Evolutionary conservation across 1,284 basidiomycete genomes (phyloP), one percentile per base, ranked within the genome.

Genomic region (Trichosporon ovoides): DNA sequence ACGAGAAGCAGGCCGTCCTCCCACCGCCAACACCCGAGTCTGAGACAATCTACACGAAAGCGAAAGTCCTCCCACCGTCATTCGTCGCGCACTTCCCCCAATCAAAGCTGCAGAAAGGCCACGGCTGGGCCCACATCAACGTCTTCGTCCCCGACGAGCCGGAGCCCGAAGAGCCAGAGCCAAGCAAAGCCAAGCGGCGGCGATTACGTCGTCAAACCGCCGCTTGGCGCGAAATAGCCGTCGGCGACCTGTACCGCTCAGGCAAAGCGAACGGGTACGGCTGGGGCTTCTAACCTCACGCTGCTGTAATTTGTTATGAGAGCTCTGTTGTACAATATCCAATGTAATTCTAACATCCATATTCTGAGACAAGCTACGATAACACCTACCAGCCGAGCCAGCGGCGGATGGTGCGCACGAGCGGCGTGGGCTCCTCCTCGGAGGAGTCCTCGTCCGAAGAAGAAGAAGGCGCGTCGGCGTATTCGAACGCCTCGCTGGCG

Each of bases 341-440:
- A 18, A 18, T 19, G n/a, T 11, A 40, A 16, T 20, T n/a, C 16
- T 18, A 40, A 40, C 28, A 31, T 31, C 28, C 28, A 31, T 31
- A 31, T 31, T 31, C 28, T n/a, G 12, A 48, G 43, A 48, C 22
- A 48, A 46, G 24, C 14, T 48, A 48, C 43, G n/a, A n/a, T n/a
- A n/a, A 10, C 14, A 14, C 14, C 14, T 31, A 48, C 54, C 49
- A 59, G 14, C 58, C 54, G 12, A 59, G 22, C 54, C 53, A 59
- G 40, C 58, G 53, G 24, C 50, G 38, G 22, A 59, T 36, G 13
- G 58, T 35, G 35, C 33, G 40, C 14, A 59, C 11, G 38, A 51
- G 33, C 20, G 43, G 34, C 20, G n/a, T 18, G 18, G n/a, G 28
- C 19, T 46, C 57, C 19, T 4, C 14, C 20, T 51, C 37, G 19